Evolutionary conservation across 2,329 filamentous ascomycete genomes (phyloP), one percentile per base, ranked within the genome.

Genomic region (Phyllosticta citriasiana): DNA sequence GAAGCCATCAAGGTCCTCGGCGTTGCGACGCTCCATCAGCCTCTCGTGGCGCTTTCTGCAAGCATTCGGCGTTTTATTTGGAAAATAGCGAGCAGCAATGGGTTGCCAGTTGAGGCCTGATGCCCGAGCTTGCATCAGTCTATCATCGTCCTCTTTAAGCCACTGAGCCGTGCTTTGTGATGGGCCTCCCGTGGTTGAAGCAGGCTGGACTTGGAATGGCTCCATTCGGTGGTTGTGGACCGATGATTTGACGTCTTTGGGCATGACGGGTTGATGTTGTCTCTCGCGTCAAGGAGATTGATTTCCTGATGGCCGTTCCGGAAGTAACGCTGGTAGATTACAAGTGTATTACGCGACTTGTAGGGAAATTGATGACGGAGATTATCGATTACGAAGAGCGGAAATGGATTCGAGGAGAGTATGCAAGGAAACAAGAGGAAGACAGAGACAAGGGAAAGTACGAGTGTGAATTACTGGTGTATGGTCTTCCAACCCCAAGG

Each of bases 1-100:
- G 66, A 86, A 79, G 22, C 82, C 82, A 68, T 93, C 88, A 87
- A 89, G 94, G 68, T 92, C 88, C 67, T 90, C 87, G 55, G 85
- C 83, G 62, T 86, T 85, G 70, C 79, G 70, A 66, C 87, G 84
- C 75, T 93, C 88, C 80, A 93, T 86, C 66, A 96, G 77, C 51
- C 91, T 82, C 75, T 96, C 91, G 69, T 95, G 90, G 60, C 91
- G 84, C 77, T 96, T 96, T 65, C 91, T 88, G 76, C 91, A 96
- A 19, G 91, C 91, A 72, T 94, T 94, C 62, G 87, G 76, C 12
- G 81, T 81, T 78, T 96, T 96, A 71, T 76, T 80, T 1, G 87
- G 88, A 72, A 96, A 96, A 74, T 90, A 84, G 64, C 81, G 83
- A 64, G 80, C 80, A 67, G 91, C 86, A 70, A 95, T 94, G 67